phyloP scores from a whole-genome alignment of 2,329 filamentous ascomycete species.

The Ascochyta rabiei region DNA sequence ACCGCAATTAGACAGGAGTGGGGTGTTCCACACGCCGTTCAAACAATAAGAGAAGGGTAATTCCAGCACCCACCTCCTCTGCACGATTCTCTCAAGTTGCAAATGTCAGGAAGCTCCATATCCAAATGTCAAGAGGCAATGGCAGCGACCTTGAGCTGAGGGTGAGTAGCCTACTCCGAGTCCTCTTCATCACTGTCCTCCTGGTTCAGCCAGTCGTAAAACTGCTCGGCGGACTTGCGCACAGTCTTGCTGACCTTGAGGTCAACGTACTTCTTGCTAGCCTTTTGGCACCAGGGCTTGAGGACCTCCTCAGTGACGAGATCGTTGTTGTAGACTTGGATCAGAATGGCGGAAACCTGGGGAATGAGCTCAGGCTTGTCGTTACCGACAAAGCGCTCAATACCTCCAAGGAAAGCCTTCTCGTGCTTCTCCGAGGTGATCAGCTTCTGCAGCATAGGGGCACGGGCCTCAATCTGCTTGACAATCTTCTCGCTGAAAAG shows the following conservation, averaged over 20 bases:
- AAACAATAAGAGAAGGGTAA: conserved; percentile 17
- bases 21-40: conserved; percentile 30
- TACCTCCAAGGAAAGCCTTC: conserved; percentile 92
- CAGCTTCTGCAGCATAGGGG: conserved; percentile 88
- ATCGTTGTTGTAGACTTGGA: conserved; percentile 90
- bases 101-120: neutral
- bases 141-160: neutral
- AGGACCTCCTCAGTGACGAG: conserved; percentile 86
- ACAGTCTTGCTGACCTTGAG: conserved; percentile 89
- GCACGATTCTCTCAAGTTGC: neutral
- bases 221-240: conserved; percentile 90
- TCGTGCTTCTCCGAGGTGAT: conserved; percentile 91
- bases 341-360: conserved; percentile 82
- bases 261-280: conserved; percentile 98
- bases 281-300: conserved; percentile 89
- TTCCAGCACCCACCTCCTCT: neutral
- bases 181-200: conserved; percentile 68
- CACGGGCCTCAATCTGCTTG: conserved; percentile 84
- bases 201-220: conserved; percentile 85
- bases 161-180: conserved; percentile 28
- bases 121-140: neutral
- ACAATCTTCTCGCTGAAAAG: conserved; percentile 90
- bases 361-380: conserved; percentile 79
- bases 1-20: conserved; percentile 18
- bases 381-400: conserved; percentile 88